phyloP scores from a whole-genome alignment of 2,329 filamentous ascomycete genomes.

The Ophiobolus disseminans region DNA sequence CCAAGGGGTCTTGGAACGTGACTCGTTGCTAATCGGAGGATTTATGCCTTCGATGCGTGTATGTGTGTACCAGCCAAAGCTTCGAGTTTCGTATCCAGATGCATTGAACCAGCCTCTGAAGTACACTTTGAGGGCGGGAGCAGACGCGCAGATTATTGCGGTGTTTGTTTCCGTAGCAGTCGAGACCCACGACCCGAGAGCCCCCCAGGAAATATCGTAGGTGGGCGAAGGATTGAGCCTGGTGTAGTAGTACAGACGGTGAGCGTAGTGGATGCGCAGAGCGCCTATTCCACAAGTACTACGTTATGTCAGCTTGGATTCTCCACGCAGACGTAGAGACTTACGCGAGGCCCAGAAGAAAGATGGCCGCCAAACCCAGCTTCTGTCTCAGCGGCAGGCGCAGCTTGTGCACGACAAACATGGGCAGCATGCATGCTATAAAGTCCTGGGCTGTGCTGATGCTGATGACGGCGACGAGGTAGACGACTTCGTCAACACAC shows the following conservation, averaged over 20 bases:
- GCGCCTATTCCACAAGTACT: conserved; percentile 15
- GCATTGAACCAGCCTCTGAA: conserved; percentile 10
- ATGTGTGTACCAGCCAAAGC: conserved; percentile 18
- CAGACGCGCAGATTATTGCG: conserved; percentile 14
- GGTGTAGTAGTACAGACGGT: conserved; percentile 13
- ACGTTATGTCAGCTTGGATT: too few species aligned
- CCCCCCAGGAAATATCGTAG: conserved; percentile 19
- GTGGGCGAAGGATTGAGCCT: conserved; percentile 10
- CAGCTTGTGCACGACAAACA: conserved; percentile 19
- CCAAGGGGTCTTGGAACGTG: too few species aligned
- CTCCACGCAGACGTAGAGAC: too few species aligned
- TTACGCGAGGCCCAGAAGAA: conserved; percentile 16
- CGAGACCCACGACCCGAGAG: conserved; percentile 12
- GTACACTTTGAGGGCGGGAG: conserved; percentile 11
- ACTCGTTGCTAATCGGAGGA: too few species aligned
- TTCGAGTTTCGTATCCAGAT: not conserved
- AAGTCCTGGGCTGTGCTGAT: conserved; percentile 22
- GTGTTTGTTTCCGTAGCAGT: conserved; percentile 15
- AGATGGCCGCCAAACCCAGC: conserved; percentile 13
- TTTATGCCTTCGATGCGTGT: too few species aligned
- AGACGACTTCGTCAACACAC: conserved; percentile 17
- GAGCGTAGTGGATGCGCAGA: conserved; percentile 13
- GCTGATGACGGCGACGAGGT: conserved; percentile 14
- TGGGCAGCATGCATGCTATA: conserved; percentile 22
- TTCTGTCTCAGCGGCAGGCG: conserved; percentile 21